Evolutionary conservation across 106 monocot genomes (phyloP), one percentile per base, ranked within the genome.

Genomic region (Acorus gramineus): DNA sequence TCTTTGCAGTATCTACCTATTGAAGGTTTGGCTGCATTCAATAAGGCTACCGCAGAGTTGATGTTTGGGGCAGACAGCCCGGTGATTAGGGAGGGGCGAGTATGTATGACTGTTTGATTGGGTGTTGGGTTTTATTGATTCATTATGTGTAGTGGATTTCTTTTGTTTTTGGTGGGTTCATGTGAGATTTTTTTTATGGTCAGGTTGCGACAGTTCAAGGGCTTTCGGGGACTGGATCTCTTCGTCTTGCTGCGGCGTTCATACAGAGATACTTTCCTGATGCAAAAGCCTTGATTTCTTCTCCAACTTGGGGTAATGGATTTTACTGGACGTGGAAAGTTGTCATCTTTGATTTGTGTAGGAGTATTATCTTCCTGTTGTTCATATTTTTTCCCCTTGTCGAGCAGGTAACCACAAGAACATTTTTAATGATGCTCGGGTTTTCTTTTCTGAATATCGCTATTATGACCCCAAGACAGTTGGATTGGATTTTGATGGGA

Each of bases 211-310:
- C 96, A 67, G 77, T 96, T 51, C 96, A 96, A 80, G 77, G 90
- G 61, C 90, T 96, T 69, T 96, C 96, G 42, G 96, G 96, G 44
- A 96, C 96, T 74, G 96, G 96, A 14, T 96, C 96, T 67, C 96
- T 96, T 71, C 90, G 96, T n/a, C 80, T 96, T 74, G 96, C 87
- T 66, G 96, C 90, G 63, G 96, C 96, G 70, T 96, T 96, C 60
- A 96, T 96, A 72, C 87, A 96, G 42, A 86, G 96, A 90, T 96
- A 87, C 65, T 96, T 90, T 63, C 87, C 91, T 74, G 84, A 85
- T 53, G 84, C 96, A 62, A 91, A 96, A 85, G 87, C 76, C 72
- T 72, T 96, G 71, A 83, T 96, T 56, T 96, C 96, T 62, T 84
- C 96, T 79, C 96, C 96, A 52, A 91, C 85, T 61, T 96, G 96